These are phyloP conservation scores for Hysterangium stoloniferum DNA, from an alignment of 768 basidiomycete species.

Conservation along the genomic window DNA sequence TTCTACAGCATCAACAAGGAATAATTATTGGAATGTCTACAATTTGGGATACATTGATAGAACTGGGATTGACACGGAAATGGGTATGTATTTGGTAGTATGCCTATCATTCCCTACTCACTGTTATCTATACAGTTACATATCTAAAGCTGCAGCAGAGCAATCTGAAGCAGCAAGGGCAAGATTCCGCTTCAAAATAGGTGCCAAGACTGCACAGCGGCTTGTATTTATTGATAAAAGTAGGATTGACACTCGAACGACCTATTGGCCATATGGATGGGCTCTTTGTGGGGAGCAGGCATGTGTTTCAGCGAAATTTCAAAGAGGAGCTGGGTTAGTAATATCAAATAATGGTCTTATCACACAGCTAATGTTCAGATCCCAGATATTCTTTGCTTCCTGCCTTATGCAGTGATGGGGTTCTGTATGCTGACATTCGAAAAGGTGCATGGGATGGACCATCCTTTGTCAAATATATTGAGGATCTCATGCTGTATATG, in stretches of 20 bases:
- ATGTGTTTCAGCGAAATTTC: neutral
- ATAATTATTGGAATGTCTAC: conserved; percentile 4
- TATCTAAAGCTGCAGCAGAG: conserved; percentile 1
- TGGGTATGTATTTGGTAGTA: neutral
- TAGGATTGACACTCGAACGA: neutral
- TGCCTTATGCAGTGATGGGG: conserved; percentile 14
- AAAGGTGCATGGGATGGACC: conserved; percentile 18
- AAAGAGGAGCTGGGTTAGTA: neutral
- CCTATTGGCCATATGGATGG: conserved; percentile 3
- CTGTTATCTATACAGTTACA: neutral
- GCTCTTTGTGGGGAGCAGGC: neutral
- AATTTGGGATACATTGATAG: neutral
- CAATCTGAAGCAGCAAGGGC: neutral
- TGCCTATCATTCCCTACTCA: neutral
- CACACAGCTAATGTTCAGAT: neutral
- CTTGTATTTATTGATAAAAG: conserved; percentile 7
- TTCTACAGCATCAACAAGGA: conserved; percentile 10
- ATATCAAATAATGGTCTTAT: neutral
- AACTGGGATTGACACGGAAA: neutral
- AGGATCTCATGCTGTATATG: conserved; percentile 21
- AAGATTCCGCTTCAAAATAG: neutral
- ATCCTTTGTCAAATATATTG: conserved; percentile 27
- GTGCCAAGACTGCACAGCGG: neutral
- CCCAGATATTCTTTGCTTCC: conserved; percentile 19
- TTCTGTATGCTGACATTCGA: conserved; percentile 19